Conservation (phyloP, 148 eudicot genomes). For the Rhododendron ovatum region DNA sequence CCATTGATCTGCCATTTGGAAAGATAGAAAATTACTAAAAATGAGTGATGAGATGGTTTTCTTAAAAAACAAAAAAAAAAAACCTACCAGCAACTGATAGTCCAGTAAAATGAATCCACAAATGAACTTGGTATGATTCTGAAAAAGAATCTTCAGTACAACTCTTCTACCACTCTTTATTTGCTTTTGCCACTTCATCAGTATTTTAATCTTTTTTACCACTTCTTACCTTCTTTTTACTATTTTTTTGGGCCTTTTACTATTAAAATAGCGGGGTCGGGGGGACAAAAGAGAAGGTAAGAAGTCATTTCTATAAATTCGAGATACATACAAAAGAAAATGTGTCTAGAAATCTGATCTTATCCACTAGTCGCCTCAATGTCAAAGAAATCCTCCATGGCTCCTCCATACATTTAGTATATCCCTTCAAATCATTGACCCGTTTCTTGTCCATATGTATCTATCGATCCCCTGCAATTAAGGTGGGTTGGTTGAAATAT, state of each 20-base stretch:
- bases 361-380: neutral
- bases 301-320: neutral
- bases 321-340: neutral
- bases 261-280: too few relatives aligned
- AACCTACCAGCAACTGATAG: neutral
- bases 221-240: too few relatives aligned
- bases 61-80: too few relatives aligned
- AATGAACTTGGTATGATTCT: neutral
- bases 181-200: too few relatives aligned
- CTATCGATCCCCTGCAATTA: neutral
- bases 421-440: neutral
- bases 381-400: neutral
- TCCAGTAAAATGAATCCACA: neutral
- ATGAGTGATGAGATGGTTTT: too few relatives aligned
- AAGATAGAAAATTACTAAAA: neutral
- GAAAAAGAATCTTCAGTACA: neutral
- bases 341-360: neutral
- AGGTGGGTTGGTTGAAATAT: neutral
- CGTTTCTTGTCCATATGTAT: neutral
- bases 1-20: neutral
- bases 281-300: neutral
- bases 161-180: neutral
- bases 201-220: neutral
- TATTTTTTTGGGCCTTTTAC: too few relatives aligned
- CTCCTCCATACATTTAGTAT: too few relatives aligned